A percentile compares a stretch with the other conserved stretches of the same genome.
Conservation (phyloP, 768 basidiomycete species). For the Kwoniella pini region DNA sequence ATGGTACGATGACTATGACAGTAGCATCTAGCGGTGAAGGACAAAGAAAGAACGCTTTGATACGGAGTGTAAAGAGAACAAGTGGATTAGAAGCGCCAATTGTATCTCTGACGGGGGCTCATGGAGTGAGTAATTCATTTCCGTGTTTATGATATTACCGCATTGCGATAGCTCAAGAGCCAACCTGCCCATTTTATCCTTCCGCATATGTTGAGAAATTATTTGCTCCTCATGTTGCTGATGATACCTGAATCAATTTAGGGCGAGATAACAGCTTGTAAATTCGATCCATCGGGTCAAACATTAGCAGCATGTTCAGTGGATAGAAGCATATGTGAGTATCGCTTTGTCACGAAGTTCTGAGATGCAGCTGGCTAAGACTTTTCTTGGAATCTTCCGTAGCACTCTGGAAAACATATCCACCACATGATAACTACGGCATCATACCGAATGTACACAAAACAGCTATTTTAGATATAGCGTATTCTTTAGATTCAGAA, state of each 20-base stretch:
- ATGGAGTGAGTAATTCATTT: conserved; percentile 64
- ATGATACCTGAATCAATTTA: too few species aligned
- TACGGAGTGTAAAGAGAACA: conserved; percentile 86
- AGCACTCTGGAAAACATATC: conserved; percentile 89
- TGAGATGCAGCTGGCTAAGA: too few species aligned
- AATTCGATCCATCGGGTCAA: conserved; percentile 91
- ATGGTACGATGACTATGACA: conserved; percentile 48
- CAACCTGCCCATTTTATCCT: too few species aligned
- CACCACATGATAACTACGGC: conserved; percentile 90
- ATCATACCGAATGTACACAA: conserved; percentile 80
- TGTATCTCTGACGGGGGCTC: conserved; percentile 81
- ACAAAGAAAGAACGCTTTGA: conserved; percentile 53
- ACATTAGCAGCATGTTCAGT: conserved; percentile 89
- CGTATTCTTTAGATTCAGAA: conserved; percentile 58
- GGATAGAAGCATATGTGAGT: conserved; percentile 86
- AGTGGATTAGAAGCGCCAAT: conserved; percentile 92
- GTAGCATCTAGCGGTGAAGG: conserved; percentile 54
- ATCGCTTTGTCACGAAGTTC: too few species aligned
- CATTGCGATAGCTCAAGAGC: not conserved
- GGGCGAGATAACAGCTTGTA: conserved; percentile 86
- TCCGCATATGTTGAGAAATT: too few species aligned
- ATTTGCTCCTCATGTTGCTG: too few species aligned
- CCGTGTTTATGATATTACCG: not conserved
- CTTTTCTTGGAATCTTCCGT: not conserved
- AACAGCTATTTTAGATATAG: conserved; percentile 86